Evolutionary conservation across 495 filamentous ascomycete genomes (phyloP).

Genomic region (Daldinia grandis): DNA sequence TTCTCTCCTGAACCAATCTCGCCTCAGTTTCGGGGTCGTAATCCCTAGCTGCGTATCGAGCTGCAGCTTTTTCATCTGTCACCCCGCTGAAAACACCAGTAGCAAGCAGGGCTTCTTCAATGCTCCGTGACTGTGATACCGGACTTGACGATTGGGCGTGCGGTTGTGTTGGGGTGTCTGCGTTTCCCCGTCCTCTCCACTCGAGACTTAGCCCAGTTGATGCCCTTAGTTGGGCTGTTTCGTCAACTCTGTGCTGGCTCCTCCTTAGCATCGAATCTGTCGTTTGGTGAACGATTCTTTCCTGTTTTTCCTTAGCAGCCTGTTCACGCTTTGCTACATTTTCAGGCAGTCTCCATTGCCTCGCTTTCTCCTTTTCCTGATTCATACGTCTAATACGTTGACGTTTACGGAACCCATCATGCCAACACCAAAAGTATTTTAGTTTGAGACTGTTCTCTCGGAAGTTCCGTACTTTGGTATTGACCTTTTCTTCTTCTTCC

Average conservation of each 20-base stretch:
- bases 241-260: constrained; percentile 19
- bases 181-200: not conserved
- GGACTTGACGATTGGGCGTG: not conserved
- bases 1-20: constrained; percentile 11
- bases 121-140: constrained; percentile 17
- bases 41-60: constrained; percentile 42
- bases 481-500: constrained; percentile 54
- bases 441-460: constrained; percentile 52
- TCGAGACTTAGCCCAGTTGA: constrained; percentile 17
- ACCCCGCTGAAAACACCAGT: constrained; percentile 53
- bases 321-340: constrained; percentile 42
- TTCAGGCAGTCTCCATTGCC: constrained; percentile 40
- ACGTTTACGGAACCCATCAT: constrained; percentile 52
- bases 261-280: constrained; percentile 34
- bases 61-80: constrained; percentile 47
- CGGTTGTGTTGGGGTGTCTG: not conserved
- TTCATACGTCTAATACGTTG: constrained; percentile 43
- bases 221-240: constrained; percentile 27
- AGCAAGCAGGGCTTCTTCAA: constrained; percentile 54
- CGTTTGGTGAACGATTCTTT: constrained; percentile 35
- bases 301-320: constrained; percentile 37
- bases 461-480: constrained; percentile 50
- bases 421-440: constrained; percentile 61
- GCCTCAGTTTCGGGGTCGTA: constrained; percentile 7
- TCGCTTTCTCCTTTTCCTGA: constrained; percentile 48